Conservation (phyloP, 2,329 filamentous ascomycete species). For the Xylaria sp. region DNA sequence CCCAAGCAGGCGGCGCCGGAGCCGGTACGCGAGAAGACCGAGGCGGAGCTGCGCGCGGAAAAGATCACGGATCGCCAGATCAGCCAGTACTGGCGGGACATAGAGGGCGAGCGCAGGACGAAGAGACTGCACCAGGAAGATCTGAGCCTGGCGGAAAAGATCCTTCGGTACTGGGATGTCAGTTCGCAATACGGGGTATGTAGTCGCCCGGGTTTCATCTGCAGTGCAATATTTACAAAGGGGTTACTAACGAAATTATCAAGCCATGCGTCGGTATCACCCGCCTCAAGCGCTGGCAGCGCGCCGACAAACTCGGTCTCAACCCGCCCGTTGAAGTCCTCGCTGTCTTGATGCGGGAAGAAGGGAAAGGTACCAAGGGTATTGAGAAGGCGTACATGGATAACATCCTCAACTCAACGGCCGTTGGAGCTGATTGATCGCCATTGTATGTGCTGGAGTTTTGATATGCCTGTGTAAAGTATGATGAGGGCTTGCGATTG, state of each 20-base stretch:
- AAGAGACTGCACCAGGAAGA: slow-evolving; percentile 81
- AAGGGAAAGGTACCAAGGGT: slow-evolving; percentile 63
- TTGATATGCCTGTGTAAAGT: slow-evolving; percentile 17
- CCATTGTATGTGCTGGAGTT: slow-evolving; percentile 3
- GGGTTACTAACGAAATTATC: slow-evolving; percentile 20
- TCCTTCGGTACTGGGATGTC: slow-evolving; percentile 91
- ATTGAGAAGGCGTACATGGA: slow-evolving; percentile 80
- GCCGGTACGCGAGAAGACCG: slow-evolving; percentile 56
- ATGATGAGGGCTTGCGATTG: slow-evolving; percentile 24
- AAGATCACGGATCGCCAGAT: slow-evolving; percentile 76
- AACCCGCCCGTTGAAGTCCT: slow-evolving; percentile 90
- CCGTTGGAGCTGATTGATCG: slow-evolving; percentile 50
- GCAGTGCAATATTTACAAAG: no score
- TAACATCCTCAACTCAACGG: slow-evolving; percentile 66
- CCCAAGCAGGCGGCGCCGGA: slow-evolving; percentile 38
- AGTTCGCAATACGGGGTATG: slow-evolving; percentile 91
- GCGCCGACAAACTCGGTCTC: slow-evolving; percentile 84
- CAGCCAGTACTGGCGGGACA: slow-evolving; percentile 77
- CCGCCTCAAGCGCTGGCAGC: slow-evolving; percentile 85
- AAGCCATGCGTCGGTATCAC: slow-evolving; percentile 90
- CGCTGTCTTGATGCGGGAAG: slow-evolving; percentile 81
- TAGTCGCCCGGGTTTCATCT: no score
- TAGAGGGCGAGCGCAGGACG: slow-evolving; percentile 76
- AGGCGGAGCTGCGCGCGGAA: slow-evolving; percentile 68
- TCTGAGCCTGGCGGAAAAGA: slow-evolving; percentile 80